Evolutionary conservation across 2,329 filamentous ascomycete genomes (phyloP).

Genomic region (Thermoascus crustaceus): DNA sequence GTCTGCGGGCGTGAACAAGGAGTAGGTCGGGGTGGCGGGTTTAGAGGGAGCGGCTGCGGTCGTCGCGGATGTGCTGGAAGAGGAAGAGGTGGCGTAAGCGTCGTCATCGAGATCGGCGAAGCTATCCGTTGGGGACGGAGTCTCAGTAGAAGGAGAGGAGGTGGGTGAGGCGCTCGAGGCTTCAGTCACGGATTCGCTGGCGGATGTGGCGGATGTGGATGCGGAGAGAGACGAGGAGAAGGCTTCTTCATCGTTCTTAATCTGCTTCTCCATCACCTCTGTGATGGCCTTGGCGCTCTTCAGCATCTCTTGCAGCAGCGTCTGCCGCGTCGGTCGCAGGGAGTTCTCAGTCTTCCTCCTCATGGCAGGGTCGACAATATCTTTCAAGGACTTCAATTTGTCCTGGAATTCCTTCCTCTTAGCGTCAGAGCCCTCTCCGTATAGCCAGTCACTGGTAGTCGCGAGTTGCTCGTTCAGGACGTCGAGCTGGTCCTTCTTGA

Average conservation of each 20-base stretch:
- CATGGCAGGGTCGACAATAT: slow-evolving; percentile 68
- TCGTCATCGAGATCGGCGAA: slow-evolving; percentile 77
- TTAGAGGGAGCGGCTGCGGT: slow-evolving; percentile 24
- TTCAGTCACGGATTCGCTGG: slow-evolving; percentile 22
- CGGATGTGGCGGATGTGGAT: slow-evolving; percentile 32
- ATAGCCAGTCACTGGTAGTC: slow-evolving; percentile 79
- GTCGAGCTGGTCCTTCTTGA: slow-evolving; percentile 60
- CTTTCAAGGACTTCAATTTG: slow-evolving; percentile 68
- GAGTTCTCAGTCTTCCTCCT: slow-evolving; percentile 64
- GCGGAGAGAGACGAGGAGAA: slow-evolving; percentile 47
- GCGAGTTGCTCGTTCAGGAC: slow-evolving; percentile 60
- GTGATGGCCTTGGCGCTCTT: slow-evolving; percentile 64
- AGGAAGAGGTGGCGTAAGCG: slow-evolving; percentile 31
- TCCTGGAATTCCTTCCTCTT: slow-evolving; percentile 64
- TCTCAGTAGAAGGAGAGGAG: slow-evolving; percentile 21
- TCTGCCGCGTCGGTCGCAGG: slow-evolving; percentile 62
- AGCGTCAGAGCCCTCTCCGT: slow-evolving; percentile 73
- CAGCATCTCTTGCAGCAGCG: slow-evolving; percentile 61
- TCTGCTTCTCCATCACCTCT: slow-evolving; percentile 59
- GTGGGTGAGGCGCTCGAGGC: slow-evolving; percentile 41
- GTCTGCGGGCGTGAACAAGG: slow-evolving; percentile 66
- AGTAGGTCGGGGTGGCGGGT: slow-evolving; percentile 47
- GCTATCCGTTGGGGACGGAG: slow-evolving; percentile 33
- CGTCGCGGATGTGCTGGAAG: slow-evolving; percentile 25
- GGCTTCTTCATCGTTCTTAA: slow-evolving; percentile 60